phyloP scores from a whole-genome alignment of 73 alveolate species.

The Paramecium pentaurelia region DNA sequence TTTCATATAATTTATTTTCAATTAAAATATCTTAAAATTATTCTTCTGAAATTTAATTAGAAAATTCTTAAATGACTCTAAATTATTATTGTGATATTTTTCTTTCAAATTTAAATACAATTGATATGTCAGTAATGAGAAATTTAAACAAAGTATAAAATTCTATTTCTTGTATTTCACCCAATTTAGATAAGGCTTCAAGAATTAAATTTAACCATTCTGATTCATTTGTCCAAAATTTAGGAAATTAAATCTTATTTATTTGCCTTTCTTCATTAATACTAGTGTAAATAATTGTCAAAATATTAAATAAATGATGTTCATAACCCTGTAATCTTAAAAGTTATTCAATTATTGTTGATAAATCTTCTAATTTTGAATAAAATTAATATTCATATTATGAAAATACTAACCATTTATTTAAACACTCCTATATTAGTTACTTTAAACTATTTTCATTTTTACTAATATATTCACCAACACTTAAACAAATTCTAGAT shows the following conservation, averaged over 20 bases:
- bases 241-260: neutral
- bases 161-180: neutral
- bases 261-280: neutral
- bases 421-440: neutral
- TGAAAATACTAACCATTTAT: neutral
- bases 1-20: neutral
- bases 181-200: neutral
- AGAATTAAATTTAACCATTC: neutral
- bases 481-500: neutral
- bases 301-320: neutral
- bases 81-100: neutral
- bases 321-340: neutral
- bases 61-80: neutral
- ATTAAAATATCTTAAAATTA: neutral
- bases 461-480: neutral
- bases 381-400: neutral
- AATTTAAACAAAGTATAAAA: neutral
- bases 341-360: neutral
- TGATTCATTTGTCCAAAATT: neutral
- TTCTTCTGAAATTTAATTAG: neutral
- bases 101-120: neutral
- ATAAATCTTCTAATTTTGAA: neutral
- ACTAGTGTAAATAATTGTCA: neutral
- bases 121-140: neutral
- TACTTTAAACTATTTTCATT: neutral